Conservation (phyloP, 73 alveolate species). For the Paramecium biaurelia region DNA sequence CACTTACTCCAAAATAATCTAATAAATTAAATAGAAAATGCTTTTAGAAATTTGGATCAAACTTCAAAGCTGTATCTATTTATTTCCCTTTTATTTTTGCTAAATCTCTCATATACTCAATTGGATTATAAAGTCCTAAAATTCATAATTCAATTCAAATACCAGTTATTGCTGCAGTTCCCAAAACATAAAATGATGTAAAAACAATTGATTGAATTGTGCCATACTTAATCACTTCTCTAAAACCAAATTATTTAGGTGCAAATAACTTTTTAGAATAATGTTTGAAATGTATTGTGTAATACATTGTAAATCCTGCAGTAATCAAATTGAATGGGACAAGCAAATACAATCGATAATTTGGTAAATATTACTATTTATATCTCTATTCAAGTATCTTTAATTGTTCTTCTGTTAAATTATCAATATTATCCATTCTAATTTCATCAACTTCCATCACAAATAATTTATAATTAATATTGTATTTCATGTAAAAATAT, state of each 20-base stretch:
- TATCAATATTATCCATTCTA: slow-evolving; percentile 59
- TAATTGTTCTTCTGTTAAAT: slow-evolving; percentile 53
- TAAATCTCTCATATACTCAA: slow-evolving; percentile 51
- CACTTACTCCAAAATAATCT: slow-evolving; percentile 16
- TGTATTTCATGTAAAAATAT: not conserved
- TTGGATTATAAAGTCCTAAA: slow-evolving; percentile 34
- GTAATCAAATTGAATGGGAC: slow-evolving; percentile 44
- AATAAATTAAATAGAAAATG: slow-evolving; percentile 22
- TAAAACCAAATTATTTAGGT: slow-evolving; percentile 43
- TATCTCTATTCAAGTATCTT: slow-evolving; percentile 39
- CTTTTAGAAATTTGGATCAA: slow-evolving; percentile 45
- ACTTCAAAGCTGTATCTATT: slow-evolving; percentile 47
- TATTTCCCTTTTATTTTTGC: slow-evolving; percentile 50
- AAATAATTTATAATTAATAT: not conserved
- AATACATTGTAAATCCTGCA: slow-evolving; percentile 53
- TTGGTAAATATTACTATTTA: slow-evolving; percentile 46
- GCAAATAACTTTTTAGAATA: slow-evolving; percentile 45
- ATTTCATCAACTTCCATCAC: slow-evolving; percentile 42
- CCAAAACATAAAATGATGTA: slow-evolving; percentile 30
- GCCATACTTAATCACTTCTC: slow-evolving; percentile 55
- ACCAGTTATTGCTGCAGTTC: slow-evolving; percentile 52
- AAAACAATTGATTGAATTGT: slow-evolving; percentile 52
- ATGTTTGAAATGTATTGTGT: slow-evolving; percentile 50
- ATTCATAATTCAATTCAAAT: not conserved
- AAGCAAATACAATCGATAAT: slow-evolving; percentile 12